A percentile compares a stretch with the other conserved stretches of the same genome.
These are phyloP conservation scores for Pseudovirgaria hyperparasitica DNA, from an alignment of 2,329 filamentous ascomycete genomes.

Conservation along the genomic window DNA sequence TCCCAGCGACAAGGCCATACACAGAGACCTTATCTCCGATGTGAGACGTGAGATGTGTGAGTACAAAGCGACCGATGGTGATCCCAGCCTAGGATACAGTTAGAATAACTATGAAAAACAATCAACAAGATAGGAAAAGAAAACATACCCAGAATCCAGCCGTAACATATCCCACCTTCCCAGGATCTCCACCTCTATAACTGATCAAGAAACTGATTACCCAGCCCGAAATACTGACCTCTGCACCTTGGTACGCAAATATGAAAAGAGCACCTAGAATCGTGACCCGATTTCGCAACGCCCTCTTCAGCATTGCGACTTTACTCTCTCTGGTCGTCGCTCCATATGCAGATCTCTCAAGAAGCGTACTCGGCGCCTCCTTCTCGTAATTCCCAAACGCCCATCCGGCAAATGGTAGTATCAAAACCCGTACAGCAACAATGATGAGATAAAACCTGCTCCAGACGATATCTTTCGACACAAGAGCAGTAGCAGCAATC, in stretches of 20 bases:
- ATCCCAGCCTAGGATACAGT: conserved; percentile 49
- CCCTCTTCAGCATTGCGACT: conserved; percentile 37
- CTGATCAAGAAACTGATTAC: conserved; percentile 74
- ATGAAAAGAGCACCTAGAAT: conserved; percentile 69
- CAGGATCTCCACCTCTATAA: conserved; percentile 55
- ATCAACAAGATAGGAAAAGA: not conserved
- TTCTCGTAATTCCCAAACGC: conserved; percentile 58
- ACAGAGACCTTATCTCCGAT: conserved; percentile 63
- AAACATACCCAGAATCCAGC: conserved; percentile 49
- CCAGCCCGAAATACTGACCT: conserved; percentile 77
- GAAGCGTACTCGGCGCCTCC: conserved; percentile 37
- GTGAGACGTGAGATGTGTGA: conserved; percentile 52
- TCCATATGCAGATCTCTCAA: conserved; percentile 30
- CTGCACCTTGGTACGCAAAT: conserved; percentile 75
- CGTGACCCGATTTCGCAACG: conserved; percentile 44
- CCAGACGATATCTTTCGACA: conserved; percentile 50
- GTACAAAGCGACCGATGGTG: conserved; percentile 59
- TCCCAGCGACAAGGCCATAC: conserved; percentile 46
- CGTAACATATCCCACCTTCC: conserved; percentile 67
- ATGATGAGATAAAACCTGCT: conserved; percentile 60
- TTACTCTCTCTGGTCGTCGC: conserved; percentile 25
- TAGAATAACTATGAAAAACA: conserved; percentile 1
- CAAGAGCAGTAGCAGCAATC: conserved; percentile 61
- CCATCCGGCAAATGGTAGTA: conserved; percentile 48
- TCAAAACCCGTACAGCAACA: conserved; percentile 44